phyloP scores from a whole-genome alignment of 2,329 filamentous ascomycete genomes.

The Calonectria crousiana region DNA sequence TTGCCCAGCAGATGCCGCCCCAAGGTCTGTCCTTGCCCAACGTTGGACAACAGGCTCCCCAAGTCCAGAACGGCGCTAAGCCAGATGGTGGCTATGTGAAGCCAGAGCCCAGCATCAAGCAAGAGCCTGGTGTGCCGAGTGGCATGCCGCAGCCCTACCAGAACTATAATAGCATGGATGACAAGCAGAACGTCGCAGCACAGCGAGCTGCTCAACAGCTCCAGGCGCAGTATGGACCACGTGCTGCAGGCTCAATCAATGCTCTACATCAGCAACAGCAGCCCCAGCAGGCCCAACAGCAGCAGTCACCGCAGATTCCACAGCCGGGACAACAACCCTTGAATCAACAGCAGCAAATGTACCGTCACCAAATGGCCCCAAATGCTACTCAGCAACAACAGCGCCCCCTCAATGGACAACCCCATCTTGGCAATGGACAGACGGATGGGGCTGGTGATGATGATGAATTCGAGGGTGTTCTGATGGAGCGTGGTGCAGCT shows the following conservation, averaged over 20 bases:
- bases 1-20: constrained; percentile 45
- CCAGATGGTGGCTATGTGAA: constrained; percentile 60
- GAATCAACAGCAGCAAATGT: constrained; percentile 45
- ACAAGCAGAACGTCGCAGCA: constrained; percentile 58
- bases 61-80: constrained; percentile 54
- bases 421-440: constrained; percentile 61
- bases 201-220: constrained; percentile 69
- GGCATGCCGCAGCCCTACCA: constrained; percentile 49
- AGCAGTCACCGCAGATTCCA: constrained; percentile 44
- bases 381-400: constrained; percentile 47
- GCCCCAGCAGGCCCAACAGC: constrained; percentile 43
- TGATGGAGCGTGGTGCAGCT: constrained; percentile 67
- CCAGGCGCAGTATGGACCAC: constrained; percentile 70
- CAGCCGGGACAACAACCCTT: constrained; percentile 46
- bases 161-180: constrained; percentile 48
- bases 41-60: constrained; percentile 42
- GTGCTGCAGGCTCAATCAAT: constrained; percentile 75
- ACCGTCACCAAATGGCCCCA: constrained; percentile 47
- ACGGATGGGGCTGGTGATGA: constrained; percentile 80
- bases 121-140: constrained; percentile 56
- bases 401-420: constrained; percentile 48
- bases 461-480: constrained; percentile 67
- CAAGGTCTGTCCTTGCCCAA: constrained; percentile 47
- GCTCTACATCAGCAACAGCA: constrained; percentile 65
- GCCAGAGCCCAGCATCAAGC: constrained; percentile 60